phyloP scores from a whole-genome alignment of 2,329 filamentous ascomycete species.

The Penicillium sp. region DNA sequence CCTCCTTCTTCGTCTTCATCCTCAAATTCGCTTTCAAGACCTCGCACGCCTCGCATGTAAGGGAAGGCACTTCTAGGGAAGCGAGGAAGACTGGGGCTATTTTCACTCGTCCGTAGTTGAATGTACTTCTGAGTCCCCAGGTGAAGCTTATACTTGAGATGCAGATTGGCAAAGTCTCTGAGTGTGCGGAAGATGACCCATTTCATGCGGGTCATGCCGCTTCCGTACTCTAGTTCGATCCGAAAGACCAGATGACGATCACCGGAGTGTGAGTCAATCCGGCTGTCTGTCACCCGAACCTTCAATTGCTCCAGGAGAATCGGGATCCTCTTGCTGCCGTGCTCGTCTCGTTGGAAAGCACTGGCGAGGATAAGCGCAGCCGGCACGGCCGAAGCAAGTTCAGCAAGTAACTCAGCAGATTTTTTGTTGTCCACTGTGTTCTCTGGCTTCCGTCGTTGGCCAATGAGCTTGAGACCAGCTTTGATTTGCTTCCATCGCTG shows the following conservation, averaged over 20 bases:
- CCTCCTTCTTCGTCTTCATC: slow-evolving; percentile 54
- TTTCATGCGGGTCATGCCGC: slow-evolving; percentile 90
- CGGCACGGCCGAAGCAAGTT: slow-evolving; percentile 85
- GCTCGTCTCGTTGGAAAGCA: slow-evolving; percentile 96
- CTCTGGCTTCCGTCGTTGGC: slow-evolving; percentile 76
- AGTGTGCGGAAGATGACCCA: slow-evolving; percentile 89
- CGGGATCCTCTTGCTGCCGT: slow-evolving; percentile 90
- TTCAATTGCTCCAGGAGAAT: slow-evolving; percentile 94
- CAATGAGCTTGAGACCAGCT: slow-evolving; percentile 74
- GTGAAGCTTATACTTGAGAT: slow-evolving; percentile 88
- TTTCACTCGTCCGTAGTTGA: slow-evolving; percentile 63
- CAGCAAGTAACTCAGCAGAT: slow-evolving; percentile 92
- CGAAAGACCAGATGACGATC: slow-evolving; percentile 79
- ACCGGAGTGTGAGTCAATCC: slow-evolving; percentile 55
- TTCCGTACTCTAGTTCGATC: slow-evolving; percentile 93
- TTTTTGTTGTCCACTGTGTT: slow-evolving; percentile 86
- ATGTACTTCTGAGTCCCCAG: slow-evolving; percentile 79
- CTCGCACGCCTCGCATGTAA: slow-evolving; percentile 76
- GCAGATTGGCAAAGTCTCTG: slow-evolving; percentile 85
- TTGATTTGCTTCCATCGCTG: slow-evolving; percentile 94
- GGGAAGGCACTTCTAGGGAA: slow-evolving; percentile 89
- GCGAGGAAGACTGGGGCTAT: slow-evolving; percentile 74
- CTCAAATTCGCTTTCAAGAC: slow-evolving; percentile 77
- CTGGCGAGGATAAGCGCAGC: slow-evolving; percentile 92
- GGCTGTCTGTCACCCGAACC: slow-evolving; percentile 77